Conservation (phyloP, 148 eudicot species). For the Vaccinium macrocarpon region DNA sequence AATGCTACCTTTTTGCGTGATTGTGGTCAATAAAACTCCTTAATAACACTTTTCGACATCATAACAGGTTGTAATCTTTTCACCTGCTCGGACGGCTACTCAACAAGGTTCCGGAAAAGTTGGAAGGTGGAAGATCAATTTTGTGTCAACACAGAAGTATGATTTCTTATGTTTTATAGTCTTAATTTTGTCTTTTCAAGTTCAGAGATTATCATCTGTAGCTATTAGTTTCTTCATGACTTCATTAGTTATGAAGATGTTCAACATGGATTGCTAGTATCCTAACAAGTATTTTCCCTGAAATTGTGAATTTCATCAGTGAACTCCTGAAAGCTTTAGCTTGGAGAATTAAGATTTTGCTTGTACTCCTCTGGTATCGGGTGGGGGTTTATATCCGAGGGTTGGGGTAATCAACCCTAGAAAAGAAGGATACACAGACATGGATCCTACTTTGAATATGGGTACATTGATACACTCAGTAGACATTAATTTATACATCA, state of each 20-base stretch:
- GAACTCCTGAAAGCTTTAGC: background rate
- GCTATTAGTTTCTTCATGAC: background rate
- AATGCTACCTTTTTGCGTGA: background rate
- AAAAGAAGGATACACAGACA: background rate
- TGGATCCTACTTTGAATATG: background rate
- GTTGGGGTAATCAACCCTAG: background rate
- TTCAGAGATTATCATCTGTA: background rate
- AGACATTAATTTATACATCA: background rate
- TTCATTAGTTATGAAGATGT: background rate
- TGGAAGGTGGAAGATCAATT: constrained; percentile 91
- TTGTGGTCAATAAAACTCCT: constrained; percentile 2
- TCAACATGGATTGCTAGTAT: background rate
- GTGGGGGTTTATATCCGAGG: background rate
- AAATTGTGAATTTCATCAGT: background rate
- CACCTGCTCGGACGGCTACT: constrained; percentile 86
- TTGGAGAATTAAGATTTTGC: too few species aligned
- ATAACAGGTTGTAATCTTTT: constrained; percentile 71
- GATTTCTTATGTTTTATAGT: constrained; percentile 10
- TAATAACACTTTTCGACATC: background rate
- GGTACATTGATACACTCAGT: background rate
- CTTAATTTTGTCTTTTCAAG: background rate
- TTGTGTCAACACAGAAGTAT: constrained; percentile 91
- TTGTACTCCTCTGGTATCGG: background rate
- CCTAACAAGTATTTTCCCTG: background rate
- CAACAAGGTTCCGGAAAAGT: constrained; percentile 97